Base-by-base conservation (phyloP, 768 basidiomycete species). In the Thelephora aurantiotincta region DNA sequence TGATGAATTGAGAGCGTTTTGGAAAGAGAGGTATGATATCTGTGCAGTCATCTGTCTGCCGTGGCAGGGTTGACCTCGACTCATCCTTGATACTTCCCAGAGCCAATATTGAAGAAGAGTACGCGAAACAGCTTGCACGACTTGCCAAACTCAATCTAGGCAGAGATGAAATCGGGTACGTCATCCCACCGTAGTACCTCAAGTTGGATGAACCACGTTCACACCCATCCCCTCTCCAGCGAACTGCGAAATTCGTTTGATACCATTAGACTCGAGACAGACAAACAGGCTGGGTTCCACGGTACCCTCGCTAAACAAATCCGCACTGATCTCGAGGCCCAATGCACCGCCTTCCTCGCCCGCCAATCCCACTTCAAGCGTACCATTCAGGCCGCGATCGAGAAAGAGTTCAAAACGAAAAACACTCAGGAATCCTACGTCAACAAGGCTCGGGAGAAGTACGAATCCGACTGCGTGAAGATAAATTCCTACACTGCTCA, bases 401-500 rank as follows among this genome's bases (percentile, higher is more conserved):
- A 98, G 66, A 93, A 92, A 64, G 74, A 82, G 55, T 93, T 81
- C 73, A 92, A 91, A 66, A 73, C 74, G 43, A 94, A 96, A 60
- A 83, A 87, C 57, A 74, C 79, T 4, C 89, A 93, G 52, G 90
- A 94, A 57, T 69, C 71, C 11, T 81, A 92, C 53, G 91, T 96
- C 38, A 70, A 70, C 56, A 91, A 91, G 61, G 88, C 96, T 2
- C 78, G 86, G 51, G 89, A 93, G 61, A 89, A 91, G 59, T 98
- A 97, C 65, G 89, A 96, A 63, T 69, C 73, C 44, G 94, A 98
- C 57, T 94, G 92, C 61, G 68, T 93, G 16, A 78, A 83, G 44
- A 93, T 97, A 69, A 97, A 96, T 58, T 84, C 88, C 1, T 91
- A 85, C 58, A 91, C 91, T 3, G 92, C 92, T 4, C 91, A 96